Conservation (phyloP, 2,329 filamentous ascomycete genomes). For the Claviceps quebecensis region DNA sequence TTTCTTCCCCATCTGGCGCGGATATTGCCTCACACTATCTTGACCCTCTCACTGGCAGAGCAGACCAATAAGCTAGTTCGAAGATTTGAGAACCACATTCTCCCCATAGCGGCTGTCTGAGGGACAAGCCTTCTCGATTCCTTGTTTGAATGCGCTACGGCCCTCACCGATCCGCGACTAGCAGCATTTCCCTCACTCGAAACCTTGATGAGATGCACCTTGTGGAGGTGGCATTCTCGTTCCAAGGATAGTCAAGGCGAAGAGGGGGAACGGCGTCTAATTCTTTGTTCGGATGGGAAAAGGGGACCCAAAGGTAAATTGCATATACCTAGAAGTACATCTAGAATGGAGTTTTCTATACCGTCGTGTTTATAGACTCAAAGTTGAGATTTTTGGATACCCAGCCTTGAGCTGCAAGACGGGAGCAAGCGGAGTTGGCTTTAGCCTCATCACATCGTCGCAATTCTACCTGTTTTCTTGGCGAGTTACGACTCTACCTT, state of each 20-base stretch:
- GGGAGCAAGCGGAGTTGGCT: background rate
- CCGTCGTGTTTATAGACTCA: background rate
- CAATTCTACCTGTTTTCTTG: background rate
- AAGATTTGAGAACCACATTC: conserved; percentile 51
- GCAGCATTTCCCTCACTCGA: too few relatives aligned
- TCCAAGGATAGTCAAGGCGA: background rate
- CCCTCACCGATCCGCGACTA: too few relatives aligned
- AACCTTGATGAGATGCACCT: too few relatives aligned
- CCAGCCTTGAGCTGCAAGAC: background rate
- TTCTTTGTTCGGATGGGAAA: background rate
- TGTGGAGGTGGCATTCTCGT: too few relatives aligned
- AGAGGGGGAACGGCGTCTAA: background rate
- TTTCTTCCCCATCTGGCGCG: conserved; percentile 89
- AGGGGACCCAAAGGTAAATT: background rate
- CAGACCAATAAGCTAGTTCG: conserved; percentile 91
- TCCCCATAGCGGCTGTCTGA: conserved; percentile 28
- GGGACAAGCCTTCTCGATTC: background rate
- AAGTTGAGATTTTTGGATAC: background rate
- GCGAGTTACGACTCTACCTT: background rate
- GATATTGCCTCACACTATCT: conserved; percentile 88
- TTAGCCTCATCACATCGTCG: background rate
- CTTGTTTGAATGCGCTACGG: background rate
- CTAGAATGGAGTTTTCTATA: conserved; percentile 6
- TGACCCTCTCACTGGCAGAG: conserved; percentile 86
- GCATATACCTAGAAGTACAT: conserved; percentile 6